Evolutionary conservation across 2,329 filamentous ascomycete genomes (phyloP).

Genomic region (Stemphylium vesicarium): DNA sequence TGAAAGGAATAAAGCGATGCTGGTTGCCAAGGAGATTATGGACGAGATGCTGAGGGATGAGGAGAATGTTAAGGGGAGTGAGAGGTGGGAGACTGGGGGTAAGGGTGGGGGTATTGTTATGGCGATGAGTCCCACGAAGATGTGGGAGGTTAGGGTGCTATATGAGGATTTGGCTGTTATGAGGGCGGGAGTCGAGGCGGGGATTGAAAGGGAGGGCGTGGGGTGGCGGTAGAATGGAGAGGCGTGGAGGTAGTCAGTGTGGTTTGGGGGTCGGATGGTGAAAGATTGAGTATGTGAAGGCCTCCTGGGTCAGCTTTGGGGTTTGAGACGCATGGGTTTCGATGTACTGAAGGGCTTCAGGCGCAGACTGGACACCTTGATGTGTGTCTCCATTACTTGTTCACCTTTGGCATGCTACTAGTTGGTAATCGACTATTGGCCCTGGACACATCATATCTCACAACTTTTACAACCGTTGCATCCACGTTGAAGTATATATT

Average conservation of each 20-base stretch:
- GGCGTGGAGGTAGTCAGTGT: not conserved
- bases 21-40: slow-evolving; percentile 22
- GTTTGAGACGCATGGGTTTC: not conserved
- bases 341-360: no score
- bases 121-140: slow-evolving; percentile 14
- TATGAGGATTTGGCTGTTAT: slow-evolving; percentile 27
- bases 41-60: slow-evolving; percentile 11
- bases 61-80: slow-evolving; percentile 5
- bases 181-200: slow-evolving; percentile 17
- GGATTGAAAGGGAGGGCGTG: not conserved
- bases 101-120: slow-evolving; percentile 22
- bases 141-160: slow-evolving; percentile 29
- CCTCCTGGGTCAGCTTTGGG: not conserved
- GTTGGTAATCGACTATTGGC: no score
- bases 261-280: not conserved
- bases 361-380: no score
- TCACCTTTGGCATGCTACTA: no score
- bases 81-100: slow-evolving; percentile 18
- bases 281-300: not conserved
- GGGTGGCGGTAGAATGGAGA: not conserved
- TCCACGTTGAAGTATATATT: no score
- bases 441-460: no score
- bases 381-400: no score
- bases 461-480: no score
- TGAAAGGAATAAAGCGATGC: slow-evolving; percentile 10